Evolutionary conservation across 2,329 filamentous ascomycete species (phyloP), one percentile per base, ranked within the genome.

Genomic region (Ophiosphaerella herpotricha): DNA sequence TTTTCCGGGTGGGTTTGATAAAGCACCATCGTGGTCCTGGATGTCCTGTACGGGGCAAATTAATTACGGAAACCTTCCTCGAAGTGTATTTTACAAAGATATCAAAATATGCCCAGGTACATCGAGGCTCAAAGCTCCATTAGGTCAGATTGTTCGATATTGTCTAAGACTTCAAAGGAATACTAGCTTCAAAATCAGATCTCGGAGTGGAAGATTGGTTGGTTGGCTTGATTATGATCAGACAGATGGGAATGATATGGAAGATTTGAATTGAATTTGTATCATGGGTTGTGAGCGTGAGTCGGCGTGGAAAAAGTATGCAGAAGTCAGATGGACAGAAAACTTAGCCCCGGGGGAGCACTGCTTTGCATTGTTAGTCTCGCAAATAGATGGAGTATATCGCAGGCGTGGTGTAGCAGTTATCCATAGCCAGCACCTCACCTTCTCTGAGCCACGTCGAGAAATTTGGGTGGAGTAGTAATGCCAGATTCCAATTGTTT

Each of bases 21-120:
- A 14, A 23, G 41, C 35, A 16, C 41, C 41, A 21, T 43, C 41
- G 29, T 43, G 41, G 41, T 43, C 41, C 24, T 43, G 41, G 41
- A 43, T 43, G 41, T 16, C 24, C 16, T 43, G 33, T 35, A 16
- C 7, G 9, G 41, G 41, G 26, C 16, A 31, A 14, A 35, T 43
- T 18, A 8, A n/a, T 18, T 38, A 38, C 18, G 36, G 36, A 38
- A 23, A 38, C 3, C 7, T 38, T 38, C 36, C 13, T 11, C 16
- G 18, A 38, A 14, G 14, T 8, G 36, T 21, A 11, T 14, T 38
- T 16, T 18, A 23, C 36, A 38, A 38, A 23, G 13, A 21, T 14
- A 16, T 23, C 36, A 14, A 16, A 38, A 21, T 38, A 16, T 23
- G 23, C 14, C 23, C 23, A 21, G 11, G 13, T 11, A 16, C 23